A percentile compares a stretch with the other conserved stretches of the same genome.
phyloP scores from a whole-genome alignment of 192 early-diverging fungal genomes.

The Coemansia sp. region DNA sequence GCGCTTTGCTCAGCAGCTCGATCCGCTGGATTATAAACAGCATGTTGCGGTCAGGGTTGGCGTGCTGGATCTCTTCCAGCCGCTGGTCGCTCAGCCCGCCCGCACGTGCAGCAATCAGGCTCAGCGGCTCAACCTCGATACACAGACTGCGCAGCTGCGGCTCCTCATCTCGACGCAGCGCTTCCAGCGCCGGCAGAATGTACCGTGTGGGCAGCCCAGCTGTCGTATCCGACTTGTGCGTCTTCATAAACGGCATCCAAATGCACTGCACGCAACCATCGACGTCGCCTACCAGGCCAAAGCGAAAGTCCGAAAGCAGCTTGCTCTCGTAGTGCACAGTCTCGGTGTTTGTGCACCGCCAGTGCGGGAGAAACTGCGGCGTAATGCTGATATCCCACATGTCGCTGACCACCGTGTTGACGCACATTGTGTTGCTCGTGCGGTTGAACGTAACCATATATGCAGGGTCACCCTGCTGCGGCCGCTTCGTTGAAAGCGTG shows the following conservation, averaged over 20 bases:
- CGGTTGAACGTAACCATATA: conserved; percentile 59
- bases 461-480: conserved; percentile 66
- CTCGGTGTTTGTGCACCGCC: conserved; percentile 51
- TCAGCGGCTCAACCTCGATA: conserved; percentile 63
- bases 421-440: conserved; percentile 58
- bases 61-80: conserved; percentile 59
- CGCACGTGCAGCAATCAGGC: conserved; percentile 61
- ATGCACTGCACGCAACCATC: conserved; percentile 36
- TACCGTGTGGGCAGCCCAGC: conserved; percentile 55
- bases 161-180: conserved; percentile 53
- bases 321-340: conserved; percentile 32
- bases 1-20: conserved; percentile 57
- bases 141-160: conserved; percentile 60
- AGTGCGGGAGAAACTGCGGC: conserved; percentile 19
- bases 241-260: conserved; percentile 37
- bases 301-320: conserved; percentile 18
- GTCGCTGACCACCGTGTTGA: conserved; percentile 65
- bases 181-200: conserved; percentile 56
- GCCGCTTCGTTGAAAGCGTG: conserved; percentile 57
- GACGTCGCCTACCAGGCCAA: conserved; percentile 45
- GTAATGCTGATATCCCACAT: conserved; percentile 58
- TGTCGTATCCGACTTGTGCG: conserved; percentile 54
- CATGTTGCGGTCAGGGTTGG: conserved; percentile 54
- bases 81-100: conserved; percentile 62
- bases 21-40: conserved; percentile 63